Conservation (phyloP, 208 protist genomes). For the Crithidia expoeki region DNA sequence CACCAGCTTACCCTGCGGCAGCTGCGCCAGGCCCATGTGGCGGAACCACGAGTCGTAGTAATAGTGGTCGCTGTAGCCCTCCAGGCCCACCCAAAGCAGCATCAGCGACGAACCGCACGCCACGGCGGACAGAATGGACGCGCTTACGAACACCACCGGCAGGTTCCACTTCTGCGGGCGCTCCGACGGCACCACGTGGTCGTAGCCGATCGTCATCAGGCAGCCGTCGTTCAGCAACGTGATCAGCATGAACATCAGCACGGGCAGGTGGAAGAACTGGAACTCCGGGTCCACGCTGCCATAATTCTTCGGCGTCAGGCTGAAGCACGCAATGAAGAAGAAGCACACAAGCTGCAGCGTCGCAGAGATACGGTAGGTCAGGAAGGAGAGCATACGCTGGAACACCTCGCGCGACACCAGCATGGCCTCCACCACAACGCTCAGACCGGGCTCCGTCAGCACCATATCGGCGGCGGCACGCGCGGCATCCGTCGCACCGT, state of each 20-base stretch:
- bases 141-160: constrained; percentile 59
- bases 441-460: constrained; percentile 91
- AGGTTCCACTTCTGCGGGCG: constrained; percentile 76
- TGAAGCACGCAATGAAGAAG: constrained; percentile 86
- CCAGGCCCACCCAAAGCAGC: constrained; percentile 64
- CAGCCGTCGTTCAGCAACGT: constrained; percentile 86
- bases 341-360: constrained; percentile 85
- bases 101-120: constrained; percentile 74
- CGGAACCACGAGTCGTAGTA: constrained; percentile 68
- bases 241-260: constrained; percentile 93
- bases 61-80: constrained; percentile 46
- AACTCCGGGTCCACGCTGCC: constrained; percentile 62
- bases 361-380: constrained; percentile 82
- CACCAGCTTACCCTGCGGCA: constrained; percentile 78
- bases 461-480: constrained; percentile 95
- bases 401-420: constrained; percentile 94
- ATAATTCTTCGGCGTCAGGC: constrained; percentile 72
- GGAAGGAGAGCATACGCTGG: constrained; percentile 93
- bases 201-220: constrained; percentile 80
- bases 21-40: constrained; percentile 59
- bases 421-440: constrained; percentile 94
- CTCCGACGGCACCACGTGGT: constrained; percentile 57
- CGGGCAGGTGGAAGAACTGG: constrained; percentile 87
- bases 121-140: constrained; percentile 62
- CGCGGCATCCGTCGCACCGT: constrained; percentile 93